Evolutionary conservation across 106 monocot genomes (phyloP), one percentile per base, ranked within the genome.

Genomic region (Phalaenopsis aphrodite): DNA sequence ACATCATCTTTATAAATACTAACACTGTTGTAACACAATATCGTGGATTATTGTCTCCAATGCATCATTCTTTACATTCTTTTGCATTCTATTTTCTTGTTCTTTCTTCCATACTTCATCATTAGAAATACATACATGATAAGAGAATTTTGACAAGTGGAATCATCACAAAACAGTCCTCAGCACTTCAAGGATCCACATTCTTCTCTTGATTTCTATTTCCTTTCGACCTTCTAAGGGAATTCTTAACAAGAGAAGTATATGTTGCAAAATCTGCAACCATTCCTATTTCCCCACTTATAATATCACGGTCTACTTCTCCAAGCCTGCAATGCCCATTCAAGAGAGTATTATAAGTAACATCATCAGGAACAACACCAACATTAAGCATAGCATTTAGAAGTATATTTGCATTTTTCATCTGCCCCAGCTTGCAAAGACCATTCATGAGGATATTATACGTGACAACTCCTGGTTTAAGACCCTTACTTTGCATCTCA

Each of bases 381-480:
- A 87, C 56, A 85, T 91, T 90, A 61, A 87, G 85, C 96, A 96
- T 93, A 0, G 91, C 89, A 84, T 91, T 82, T 61, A 96, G 76
- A 48, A 93, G 90, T 90, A 90, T 87, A 5, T 90, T 79, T 2
- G 93, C 93, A 84, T 96, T 93, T 84, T 90, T 91, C 96, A 93
- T 88, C 78, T 93, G 93, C 15, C 96, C 93, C 73, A 90, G 81
- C 82, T 88, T 96, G 83, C 93, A 96, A 8, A 93, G 79, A 21
- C 93, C 96, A 80, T 89, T 87, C 88, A 96, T 84, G 41, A 93
- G 77, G 75, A 85, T 87, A 84, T 96, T 96, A 79, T 96, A 96
- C 17, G 89, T 91, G 46, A 89, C 79, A 55, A 91, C 90, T 47
- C 88, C 93, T 9, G 89, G 91, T 42, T 45, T 68, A 16, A 42